Percentiles rank a stretch among this genome's conserved stretches.
phyloP scores from a whole-genome alignment of 2,329 filamentous ascomycete genomes.

The Fusarium sp. region DNA sequence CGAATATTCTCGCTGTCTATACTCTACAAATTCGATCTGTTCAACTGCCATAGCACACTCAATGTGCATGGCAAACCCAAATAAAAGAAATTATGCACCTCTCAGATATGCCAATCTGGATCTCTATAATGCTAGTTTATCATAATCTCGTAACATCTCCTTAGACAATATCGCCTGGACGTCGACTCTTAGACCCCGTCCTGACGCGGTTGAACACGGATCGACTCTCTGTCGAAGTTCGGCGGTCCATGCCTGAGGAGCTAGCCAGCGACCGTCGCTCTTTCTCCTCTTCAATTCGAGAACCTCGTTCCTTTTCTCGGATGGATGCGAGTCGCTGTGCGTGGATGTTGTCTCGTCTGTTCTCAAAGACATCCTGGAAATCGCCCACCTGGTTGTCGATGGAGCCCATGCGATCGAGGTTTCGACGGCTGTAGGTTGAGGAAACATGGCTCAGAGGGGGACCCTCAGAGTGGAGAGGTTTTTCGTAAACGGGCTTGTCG shows the following conservation, averaged over 20 bases:
- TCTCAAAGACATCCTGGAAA: constrained; percentile 60
- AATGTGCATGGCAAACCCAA: constrained; percentile 2
- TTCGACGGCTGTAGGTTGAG: constrained; percentile 32
- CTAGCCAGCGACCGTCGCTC: constrained; percentile 43
- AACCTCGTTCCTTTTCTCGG: constrained; percentile 51
- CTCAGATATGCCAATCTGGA: constrained; percentile 26
- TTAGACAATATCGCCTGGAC: constrained; percentile 46
- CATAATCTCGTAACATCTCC: constrained; percentile 29
- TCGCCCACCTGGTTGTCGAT: constrained; percentile 53
- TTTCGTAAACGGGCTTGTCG: constrained; percentile 16
- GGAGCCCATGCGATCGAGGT: constrained; percentile 39
- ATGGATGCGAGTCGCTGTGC: constrained; percentile 53
- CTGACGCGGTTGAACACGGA: constrained; percentile 46
- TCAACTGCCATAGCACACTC: constrained; percentile 4
- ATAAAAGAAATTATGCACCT: constrained; percentile 11
- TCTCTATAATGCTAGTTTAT: constrained; percentile 23
- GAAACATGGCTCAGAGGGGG: constrained; percentile 21
- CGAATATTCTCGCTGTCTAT: constrained; percentile 9
- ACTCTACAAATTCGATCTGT: background rate
- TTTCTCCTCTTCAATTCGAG: constrained; percentile 42
- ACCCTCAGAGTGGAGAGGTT: constrained; percentile 20
- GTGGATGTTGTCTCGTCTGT: constrained; percentile 51
- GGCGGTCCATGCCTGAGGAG: constrained; percentile 44
- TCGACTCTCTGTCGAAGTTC: constrained; percentile 42
- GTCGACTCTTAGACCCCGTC: constrained; percentile 44